Percentiles rank a stretch among this genome's conserved stretches.
Conservation (phyloP, 2,329 filamentous ascomycete genomes). For the Talaromyces pinophilus region DNA sequence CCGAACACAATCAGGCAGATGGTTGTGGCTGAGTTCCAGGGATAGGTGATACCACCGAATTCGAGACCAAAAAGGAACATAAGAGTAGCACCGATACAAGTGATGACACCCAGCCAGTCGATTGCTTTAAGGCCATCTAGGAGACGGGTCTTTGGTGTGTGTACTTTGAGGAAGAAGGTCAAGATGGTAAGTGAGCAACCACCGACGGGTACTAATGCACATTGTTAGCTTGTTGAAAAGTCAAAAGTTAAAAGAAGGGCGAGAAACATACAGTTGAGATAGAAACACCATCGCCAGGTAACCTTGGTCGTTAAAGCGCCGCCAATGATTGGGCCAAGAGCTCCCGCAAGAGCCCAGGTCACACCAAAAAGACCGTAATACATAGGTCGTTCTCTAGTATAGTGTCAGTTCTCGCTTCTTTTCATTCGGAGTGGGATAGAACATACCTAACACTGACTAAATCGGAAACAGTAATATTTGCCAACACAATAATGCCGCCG, state of each 20-base stretch:
- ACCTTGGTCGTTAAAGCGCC: conserved; percentile 62
- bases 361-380: conserved; percentile 65
- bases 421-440: not conserved
- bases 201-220: conserved; percentile 56
- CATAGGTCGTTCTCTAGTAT: conserved; percentile 54
- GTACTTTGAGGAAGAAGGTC: conserved; percentile 61
- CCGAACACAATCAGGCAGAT: conserved; percentile 79
- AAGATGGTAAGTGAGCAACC: conserved; percentile 61
- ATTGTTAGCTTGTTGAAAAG: conserved; percentile 20
- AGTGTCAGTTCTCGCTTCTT: not conserved
- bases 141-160: conserved; percentile 62
- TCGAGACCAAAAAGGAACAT: conserved; percentile 87
- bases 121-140: conserved; percentile 60
- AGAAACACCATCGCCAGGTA: conserved; percentile 63
- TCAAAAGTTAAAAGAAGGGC: not conserved
- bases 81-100: conserved; percentile 73
- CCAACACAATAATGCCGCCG: conserved; percentile 64
- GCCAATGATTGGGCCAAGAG: conserved; percentile 62
- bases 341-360: conserved; percentile 63
- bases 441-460: conserved; percentile 60
- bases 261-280: conserved; percentile 55
- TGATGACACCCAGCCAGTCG: conserved; percentile 64
- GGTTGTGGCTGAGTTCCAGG: conserved; percentile 74
- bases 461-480: conserved; percentile 65
- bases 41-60: conserved; percentile 73